phyloP scores from a whole-genome alignment of 352 stramenopile genomes.

The Phytophthora fragariae region DNA sequence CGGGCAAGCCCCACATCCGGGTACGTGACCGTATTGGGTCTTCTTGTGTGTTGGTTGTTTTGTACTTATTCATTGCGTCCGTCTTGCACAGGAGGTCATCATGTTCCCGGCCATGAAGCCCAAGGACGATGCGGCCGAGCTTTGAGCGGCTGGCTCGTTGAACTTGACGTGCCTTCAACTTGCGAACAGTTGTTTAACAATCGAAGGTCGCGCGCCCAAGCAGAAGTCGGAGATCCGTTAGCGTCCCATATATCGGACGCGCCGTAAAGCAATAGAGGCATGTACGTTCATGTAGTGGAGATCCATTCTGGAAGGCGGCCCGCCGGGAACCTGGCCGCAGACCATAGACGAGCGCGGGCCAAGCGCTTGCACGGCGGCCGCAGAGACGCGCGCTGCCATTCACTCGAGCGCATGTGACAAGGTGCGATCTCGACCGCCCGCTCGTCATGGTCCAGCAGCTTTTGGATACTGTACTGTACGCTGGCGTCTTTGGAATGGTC shows the following conservation, averaged over 20 bases:
- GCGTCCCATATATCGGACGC: neutral
- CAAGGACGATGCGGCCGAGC: constrained; percentile 22
- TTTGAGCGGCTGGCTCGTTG: constrained; percentile 13
- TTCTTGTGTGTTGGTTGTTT: neutral
- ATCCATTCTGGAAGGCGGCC: neutral
- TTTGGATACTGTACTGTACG: no score
- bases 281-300: neutral
- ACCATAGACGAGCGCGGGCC: constrained; percentile 15
- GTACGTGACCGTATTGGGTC: constrained; percentile 41
- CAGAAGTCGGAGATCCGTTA: constrained; percentile 13
- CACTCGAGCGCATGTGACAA: neutral
- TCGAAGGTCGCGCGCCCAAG: constrained; percentile 7
- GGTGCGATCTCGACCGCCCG: neutral
- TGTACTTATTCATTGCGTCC: constrained; percentile 1
- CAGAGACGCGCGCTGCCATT: constrained; percentile 23
- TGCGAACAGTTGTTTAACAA: constrained; percentile 28
- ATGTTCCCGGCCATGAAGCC: constrained; percentile 99
- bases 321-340: neutral
- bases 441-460: neutral
- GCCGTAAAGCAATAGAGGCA: no score
- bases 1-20: constrained; percentile 97
- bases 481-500: neutral
- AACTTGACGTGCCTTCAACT: constrained; percentile 36
- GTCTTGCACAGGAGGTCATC: constrained; percentile 94
- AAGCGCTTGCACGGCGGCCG: constrained; percentile 21